A percentile compares a stretch with the other conserved stretches of the same genome.
Conservation (phyloP, 345 rosid species). For the Eucalyptus erythrocorys region DNA sequence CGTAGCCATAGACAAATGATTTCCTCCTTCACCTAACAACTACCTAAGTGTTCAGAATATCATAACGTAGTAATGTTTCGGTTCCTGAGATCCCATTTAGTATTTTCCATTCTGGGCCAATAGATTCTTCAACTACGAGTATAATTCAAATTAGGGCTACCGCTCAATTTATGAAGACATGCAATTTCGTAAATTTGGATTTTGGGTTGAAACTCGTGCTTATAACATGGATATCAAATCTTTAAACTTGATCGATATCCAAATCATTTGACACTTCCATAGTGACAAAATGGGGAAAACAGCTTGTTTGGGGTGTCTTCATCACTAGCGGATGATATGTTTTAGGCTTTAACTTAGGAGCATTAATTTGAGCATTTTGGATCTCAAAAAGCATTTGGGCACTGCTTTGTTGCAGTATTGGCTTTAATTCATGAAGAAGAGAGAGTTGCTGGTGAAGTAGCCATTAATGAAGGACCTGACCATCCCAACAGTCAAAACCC, state of each 20-base stretch:
- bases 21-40: not conserved
- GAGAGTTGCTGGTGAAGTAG: not conserved
- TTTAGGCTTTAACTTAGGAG: not conserved
- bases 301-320: not conserved
- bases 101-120: not conserved
- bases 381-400: not conserved
- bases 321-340: not conserved
- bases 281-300: not conserved
- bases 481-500: not conserved
- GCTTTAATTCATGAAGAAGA: not conserved
- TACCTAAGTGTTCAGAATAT: not conserved
- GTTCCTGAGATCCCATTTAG: not conserved
- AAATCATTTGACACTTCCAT: not conserved
- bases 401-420: not conserved
- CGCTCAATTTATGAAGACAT: not conserved
- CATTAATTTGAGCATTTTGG: not conserved
- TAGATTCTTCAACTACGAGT: not conserved
- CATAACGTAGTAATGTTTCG: not conserved
- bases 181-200: not conserved
- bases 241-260: not conserved
- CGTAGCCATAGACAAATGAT: not conserved
- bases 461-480: not conserved
- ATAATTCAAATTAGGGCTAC: not conserved
- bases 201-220: not conserved
- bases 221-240: not conserved